Percentiles rank a stretch among this genome's conserved stretches.
phyloP scores from a whole-genome alignment of 306 rosid species.

The Vigna hirtella region DNA sequence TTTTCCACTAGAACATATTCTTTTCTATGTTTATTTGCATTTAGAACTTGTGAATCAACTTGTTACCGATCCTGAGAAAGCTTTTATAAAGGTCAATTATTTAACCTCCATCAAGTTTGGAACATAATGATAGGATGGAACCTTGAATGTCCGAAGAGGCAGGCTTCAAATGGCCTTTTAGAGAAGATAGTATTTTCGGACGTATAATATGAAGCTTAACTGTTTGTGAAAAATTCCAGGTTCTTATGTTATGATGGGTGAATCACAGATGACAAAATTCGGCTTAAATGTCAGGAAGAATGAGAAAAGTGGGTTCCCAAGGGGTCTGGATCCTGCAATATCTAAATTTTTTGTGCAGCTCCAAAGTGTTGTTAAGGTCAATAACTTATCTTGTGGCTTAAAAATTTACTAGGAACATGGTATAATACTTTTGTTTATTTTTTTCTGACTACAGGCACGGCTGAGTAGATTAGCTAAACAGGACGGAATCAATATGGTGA shows the following conservation, averaged over 20 bases:
- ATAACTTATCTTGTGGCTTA: conserved; percentile 30
- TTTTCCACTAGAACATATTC: neutral
- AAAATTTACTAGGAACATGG: conserved; percentile 24
- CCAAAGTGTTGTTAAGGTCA: conserved; percentile 74
- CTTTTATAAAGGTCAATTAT: neutral
- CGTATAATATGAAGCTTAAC: conserved; percentile 13
- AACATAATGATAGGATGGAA: neutral
- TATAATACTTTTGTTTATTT: neutral
- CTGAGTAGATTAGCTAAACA: conserved; percentile 65
- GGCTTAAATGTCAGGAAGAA: conserved; percentile 53
- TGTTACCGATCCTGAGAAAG: neutral
- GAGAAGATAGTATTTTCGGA: conserved; percentile 26
- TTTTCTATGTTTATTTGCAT: neutral
- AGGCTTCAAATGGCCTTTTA: neutral
- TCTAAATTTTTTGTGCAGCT: conserved; percentile 71
- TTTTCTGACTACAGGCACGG: conserved; percentile 61
- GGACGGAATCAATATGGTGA: conserved; percentile 46
- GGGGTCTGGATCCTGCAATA: conserved; percentile 56
- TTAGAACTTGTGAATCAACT: conserved; percentile 7
- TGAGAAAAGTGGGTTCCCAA: conserved; percentile 50
- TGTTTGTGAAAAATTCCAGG: conserved; percentile 47
- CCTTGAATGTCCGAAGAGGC: neutral
- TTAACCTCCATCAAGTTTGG: conserved; percentile 22
- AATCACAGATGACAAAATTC: conserved; percentile 53
- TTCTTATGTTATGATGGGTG: conserved; percentile 58